Percentiles rank a stretch among this genome's conserved stretches.
Evolutionary conservation across 208 protist genomes (phyloP).

Genomic region (Trichomonas vaginalis): DNA sequence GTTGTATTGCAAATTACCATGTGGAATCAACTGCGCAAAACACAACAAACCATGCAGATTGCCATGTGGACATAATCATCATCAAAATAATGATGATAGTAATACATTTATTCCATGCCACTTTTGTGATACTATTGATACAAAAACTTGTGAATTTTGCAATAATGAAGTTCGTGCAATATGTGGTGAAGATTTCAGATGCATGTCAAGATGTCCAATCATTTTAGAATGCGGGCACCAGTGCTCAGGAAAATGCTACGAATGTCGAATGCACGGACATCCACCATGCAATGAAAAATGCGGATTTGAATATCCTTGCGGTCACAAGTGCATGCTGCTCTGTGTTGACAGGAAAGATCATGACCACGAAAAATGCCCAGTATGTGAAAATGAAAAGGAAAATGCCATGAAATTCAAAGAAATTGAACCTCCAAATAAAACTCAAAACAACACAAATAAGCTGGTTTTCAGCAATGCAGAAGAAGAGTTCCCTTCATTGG

Average conservation of each 20-base stretch:
- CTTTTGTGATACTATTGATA: not conserved
- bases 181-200: not conserved
- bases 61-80: not conserved
- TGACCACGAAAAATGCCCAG: not conserved
- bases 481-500: too few relatives aligned
- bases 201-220: not conserved
- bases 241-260: not conserved
- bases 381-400: not conserved
- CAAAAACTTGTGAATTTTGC: not conserved
- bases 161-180: too few relatives aligned
- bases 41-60: too few relatives aligned
- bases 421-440: too few relatives aligned
- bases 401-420: not conserved
- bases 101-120: not conserved
- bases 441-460: not conserved
- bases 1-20: not conserved
- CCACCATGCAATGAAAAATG: not conserved
- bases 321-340: not conserved
- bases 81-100: not conserved
- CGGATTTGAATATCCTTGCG: not conserved
- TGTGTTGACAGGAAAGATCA: not conserved
- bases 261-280: too few relatives aligned
- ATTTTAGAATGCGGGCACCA: not conserved
- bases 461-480: not conserved
- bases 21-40: not conserved